These are phyloP conservation scores for Seminavis robusta DNA, from an alignment of 108 stramenopile genomes.

Conservation along the genomic window DNA sequence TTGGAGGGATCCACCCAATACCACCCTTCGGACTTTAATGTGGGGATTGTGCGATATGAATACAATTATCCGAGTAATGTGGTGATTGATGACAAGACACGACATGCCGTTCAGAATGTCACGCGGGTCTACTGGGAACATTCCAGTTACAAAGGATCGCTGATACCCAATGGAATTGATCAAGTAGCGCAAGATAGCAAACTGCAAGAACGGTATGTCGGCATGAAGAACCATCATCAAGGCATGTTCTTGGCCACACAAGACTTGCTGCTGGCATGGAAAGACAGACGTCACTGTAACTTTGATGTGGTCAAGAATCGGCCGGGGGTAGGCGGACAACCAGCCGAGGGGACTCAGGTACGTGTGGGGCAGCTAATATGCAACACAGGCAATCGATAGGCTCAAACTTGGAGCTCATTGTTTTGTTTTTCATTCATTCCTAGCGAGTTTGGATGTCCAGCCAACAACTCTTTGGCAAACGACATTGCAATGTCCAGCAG, in stretches of 20 bases:
- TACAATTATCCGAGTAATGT: constrained; percentile 83
- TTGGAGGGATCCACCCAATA: constrained; percentile 31
- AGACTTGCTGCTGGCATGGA: constrained; percentile 69
- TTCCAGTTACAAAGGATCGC: constrained; percentile 17
- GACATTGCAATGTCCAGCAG: constrained; percentile 74
- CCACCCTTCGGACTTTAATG: constrained; percentile 63
- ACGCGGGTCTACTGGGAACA: constrained; percentile 90
- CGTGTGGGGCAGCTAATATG: too few species aligned
- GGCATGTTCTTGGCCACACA: constrained; percentile 85
- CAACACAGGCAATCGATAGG: too few species aligned
- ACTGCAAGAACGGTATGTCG: constrained; percentile 52
- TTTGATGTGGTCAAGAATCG: constrained; percentile 68
- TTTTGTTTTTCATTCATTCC: too few species aligned
- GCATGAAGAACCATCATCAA: constrained; percentile 81
- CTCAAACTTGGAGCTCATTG: too few species aligned
- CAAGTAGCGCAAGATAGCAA: constrained; percentile 20
- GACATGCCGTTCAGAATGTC: constrained; percentile 79
- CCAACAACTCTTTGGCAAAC: constrained; percentile 68
- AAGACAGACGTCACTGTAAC: constrained; percentile 45
- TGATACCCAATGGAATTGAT: constrained; percentile 52
- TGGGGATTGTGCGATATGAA: constrained; percentile 86
- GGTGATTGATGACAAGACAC: constrained; percentile 80
- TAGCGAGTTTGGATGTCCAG: constrained; percentile 76
- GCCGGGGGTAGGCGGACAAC: constrained; percentile 61
- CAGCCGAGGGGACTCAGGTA: constrained; percentile 79